Evolutionary conservation across 2,329 filamentous ascomycete species (phyloP).

Genomic region (Didymella exigua): DNA sequence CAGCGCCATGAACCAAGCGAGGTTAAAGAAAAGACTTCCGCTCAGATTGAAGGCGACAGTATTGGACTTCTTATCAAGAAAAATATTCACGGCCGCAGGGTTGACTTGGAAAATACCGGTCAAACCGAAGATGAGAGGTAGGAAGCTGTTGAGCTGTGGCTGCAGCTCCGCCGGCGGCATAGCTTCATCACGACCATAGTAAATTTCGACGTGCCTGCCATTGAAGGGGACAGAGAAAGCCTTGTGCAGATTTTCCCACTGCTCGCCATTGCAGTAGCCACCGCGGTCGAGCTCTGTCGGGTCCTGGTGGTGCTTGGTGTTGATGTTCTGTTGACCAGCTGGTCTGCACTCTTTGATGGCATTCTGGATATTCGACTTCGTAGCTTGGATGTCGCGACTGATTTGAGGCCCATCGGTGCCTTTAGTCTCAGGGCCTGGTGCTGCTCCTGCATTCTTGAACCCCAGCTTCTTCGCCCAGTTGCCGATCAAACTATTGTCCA

Average conservation of each 20-base stretch:
- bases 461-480: slow-evolving; percentile 48
- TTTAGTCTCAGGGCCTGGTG: slow-evolving; percentile 15
- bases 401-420: slow-evolving; percentile 44
- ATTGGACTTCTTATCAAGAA: slow-evolving; percentile 76
- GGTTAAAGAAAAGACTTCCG: slow-evolving; percentile 92
- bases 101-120: slow-evolving; percentile 67
- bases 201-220: slow-evolving; percentile 44
- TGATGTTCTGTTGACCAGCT: slow-evolving; percentile 41
- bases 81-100: slow-evolving; percentile 76
- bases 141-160: slow-evolving; percentile 33
- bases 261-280: slow-evolving; percentile 47
- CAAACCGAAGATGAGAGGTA: slow-evolving; percentile 43
- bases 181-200: slow-evolving; percentile 41
- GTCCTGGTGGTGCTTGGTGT: slow-evolving; percentile 45
- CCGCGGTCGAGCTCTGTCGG: slow-evolving; percentile 46
- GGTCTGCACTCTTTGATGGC: slow-evolving; percentile 47
- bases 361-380: slow-evolving; percentile 45
- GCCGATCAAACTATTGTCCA: slow-evolving; percentile 39
- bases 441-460: slow-evolving; percentile 37
- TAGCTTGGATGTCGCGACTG: slow-evolving; percentile 41
- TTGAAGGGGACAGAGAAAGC: slow-evolving; percentile 44
- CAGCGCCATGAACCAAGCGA: slow-evolving; percentile 82
- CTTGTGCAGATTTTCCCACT: slow-evolving; percentile 47
- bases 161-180: slow-evolving; percentile 37
- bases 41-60: slow-evolving; percentile 92